A percentile compares a stretch with the other conserved stretches of the same genome.
Evolutionary conservation across 2,329 filamentous ascomycete genomes (phyloP).

Genomic region (Pseudocercospora fuligena): DNA sequence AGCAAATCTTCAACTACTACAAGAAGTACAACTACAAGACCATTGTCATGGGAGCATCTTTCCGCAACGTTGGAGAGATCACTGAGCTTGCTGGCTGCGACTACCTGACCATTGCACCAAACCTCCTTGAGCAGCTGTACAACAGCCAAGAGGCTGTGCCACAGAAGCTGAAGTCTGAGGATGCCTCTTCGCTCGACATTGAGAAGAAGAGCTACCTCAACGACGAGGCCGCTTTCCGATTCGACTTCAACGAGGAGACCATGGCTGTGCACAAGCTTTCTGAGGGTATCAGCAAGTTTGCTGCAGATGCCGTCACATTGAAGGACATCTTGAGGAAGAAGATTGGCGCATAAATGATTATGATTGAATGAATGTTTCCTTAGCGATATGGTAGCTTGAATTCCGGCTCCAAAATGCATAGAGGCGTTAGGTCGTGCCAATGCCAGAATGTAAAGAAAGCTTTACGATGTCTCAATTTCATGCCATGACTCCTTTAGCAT

Average conservation of each 20-base stretch:
- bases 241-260: conserved; percentile 99
- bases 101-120: conserved; percentile 97
- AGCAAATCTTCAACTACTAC: conserved; percentile 99
- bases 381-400: conserved; percentile 12
- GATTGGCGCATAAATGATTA: conserved; percentile 55
- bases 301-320: conserved; percentile 90
- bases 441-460: background rate
- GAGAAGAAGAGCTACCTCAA: conserved; percentile 90
- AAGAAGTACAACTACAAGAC: conserved; percentile 99
- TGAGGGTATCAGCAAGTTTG: conserved; percentile 99
- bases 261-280: conserved; percentile 99
- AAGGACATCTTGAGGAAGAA: conserved; percentile 92
- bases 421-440: background rate
- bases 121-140: conserved; percentile 89
- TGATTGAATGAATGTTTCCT: conserved; percentile 8
- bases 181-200: conserved; percentile 71
- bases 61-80: conserved; percentile 95
- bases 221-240: conserved; percentile 90
- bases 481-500: background rate
- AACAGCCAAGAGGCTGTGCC: conserved; percentile 82
- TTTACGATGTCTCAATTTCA: background rate
- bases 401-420: conserved; percentile 16
- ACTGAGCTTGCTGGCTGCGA: conserved; percentile 98
- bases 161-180: conserved; percentile 83
- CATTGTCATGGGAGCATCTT: conserved; percentile 99